phyloP scores from a whole-genome alignment of 2,329 filamentous ascomycete genomes.

The Colletotrichum tabaci region DNA sequence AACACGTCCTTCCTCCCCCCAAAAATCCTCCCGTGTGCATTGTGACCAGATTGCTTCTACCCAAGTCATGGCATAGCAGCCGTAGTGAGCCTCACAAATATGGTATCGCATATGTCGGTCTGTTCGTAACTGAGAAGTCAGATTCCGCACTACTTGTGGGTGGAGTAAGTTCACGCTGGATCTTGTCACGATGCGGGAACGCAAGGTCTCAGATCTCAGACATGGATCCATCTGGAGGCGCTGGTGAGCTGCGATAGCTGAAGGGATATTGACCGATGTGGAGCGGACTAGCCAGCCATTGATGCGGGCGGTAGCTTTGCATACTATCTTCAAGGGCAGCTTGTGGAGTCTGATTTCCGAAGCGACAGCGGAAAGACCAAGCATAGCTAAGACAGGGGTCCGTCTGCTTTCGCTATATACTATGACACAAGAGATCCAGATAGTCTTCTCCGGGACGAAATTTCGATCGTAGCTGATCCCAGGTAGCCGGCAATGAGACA shows the following conservation, averaged over 20 bases:
- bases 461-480: neutral
- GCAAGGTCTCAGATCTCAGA: conserved; percentile 20
- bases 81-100: neutral
- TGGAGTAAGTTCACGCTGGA: neutral
- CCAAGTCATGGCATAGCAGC: neutral
- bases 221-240: conserved; percentile 4
- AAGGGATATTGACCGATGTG: neutral
- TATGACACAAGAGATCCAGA: neutral
- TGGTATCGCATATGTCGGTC: neutral
- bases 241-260: conserved; percentile 1
- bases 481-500: conserved; percentile 11
- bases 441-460: neutral
- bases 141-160: neutral
- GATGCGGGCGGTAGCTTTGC: neutral
- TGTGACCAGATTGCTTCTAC: neutral
- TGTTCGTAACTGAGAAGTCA: neutral
- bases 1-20: neutral
- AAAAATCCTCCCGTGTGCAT: neutral
- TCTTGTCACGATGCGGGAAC: neutral
- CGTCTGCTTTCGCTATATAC: neutral
- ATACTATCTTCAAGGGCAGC: neutral
- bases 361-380: neutral
- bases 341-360: neutral
- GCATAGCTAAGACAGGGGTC: neutral
- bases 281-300: neutral